Evolutionary conservation across 2,329 filamentous ascomycete species (phyloP), one percentile per base, ranked within the genome.

Genomic region (Alternaria viburni): DNA sequence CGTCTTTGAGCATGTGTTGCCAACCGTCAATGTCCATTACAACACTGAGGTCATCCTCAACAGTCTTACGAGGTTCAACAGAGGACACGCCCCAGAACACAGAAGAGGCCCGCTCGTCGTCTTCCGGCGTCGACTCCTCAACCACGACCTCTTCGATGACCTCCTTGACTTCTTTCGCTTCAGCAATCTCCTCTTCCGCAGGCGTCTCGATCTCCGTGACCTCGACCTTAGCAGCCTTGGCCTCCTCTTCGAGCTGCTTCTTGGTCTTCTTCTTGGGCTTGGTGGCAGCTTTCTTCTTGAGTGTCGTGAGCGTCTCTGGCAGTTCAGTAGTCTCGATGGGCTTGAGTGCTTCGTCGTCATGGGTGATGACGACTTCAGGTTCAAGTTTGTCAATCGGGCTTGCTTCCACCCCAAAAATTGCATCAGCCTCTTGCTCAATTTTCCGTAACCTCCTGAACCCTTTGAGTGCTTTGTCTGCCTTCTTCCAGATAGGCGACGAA

Each of bases 371-470:
- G 25, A 77, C 74, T 55, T 75, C 71, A 26, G 75, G 74, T 44
- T 76, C 74, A 56, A 75, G 75, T 71, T 79, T 79, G 60, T 84
- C 84, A 61, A 85, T 83, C 5, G 81, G 76, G 11, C 77, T 71
- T 62, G 84, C 84, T 54, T 83, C 80, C 30, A 81, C 70, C 25
- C 83, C 82, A 68, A 80, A 80, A 6, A 95, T 84, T 70, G 93
- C 91, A 71, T 95, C 92, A 61, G 94, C 92, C 76, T 93, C 93
- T 82, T 93, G 95, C 72, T 90, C 91, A 52, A 92, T 89, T 79
- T 97, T 96, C 54, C 91, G 88, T 50, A 90, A 87, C 58, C 87
- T 86, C 61, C 91, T 87, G 61, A 77, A 78, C 12, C 78, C 77
- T 65, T 79, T 80, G 57, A 79, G 73, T 19, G 92, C 86, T 41